These are phyloP conservation scores for Purpureocillium lavendulum DNA, from an alignment of 2,329 filamentous ascomycete genomes.

Conservation along the genomic window DNA sequence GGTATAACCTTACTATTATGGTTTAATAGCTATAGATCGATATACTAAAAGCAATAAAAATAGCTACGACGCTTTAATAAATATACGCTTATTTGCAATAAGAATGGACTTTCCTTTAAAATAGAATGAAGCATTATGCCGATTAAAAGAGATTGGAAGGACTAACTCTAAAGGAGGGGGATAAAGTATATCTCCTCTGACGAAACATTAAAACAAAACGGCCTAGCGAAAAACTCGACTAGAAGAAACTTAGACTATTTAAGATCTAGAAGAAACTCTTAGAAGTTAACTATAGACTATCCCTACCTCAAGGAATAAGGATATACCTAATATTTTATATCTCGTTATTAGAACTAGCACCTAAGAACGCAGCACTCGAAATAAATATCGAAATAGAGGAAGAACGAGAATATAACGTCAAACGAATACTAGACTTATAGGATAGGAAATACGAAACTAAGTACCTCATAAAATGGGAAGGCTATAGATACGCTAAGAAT, in stretches of 20 bases:
- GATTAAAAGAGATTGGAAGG: no score
- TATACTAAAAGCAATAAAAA: slow-evolving; percentile 3
- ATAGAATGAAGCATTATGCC: no score
- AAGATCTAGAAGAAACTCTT: slow-evolving; percentile 3
- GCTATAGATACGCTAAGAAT: slow-evolving; percentile 9
- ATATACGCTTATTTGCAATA: slow-evolving; percentile 2
- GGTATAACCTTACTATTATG: no score
- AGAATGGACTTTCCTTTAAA: no score
- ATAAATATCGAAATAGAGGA: slow-evolving; percentile 5
- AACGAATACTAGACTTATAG: not conserved
- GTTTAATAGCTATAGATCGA: no score
- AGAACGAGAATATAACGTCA: slow-evolving; percentile 2
- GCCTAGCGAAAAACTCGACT: slow-evolving; percentile 10
- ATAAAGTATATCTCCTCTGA: slow-evolving; percentile 10
- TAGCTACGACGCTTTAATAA: slow-evolving; percentile 7
- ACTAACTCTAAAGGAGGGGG: slow-evolving; percentile 3
- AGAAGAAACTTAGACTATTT: slow-evolving; percentile 11
- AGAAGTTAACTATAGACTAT: no score
- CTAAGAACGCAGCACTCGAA: slow-evolving; percentile 3
- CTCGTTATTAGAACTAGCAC: slow-evolving; percentile 8
- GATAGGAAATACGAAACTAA: not conserved
- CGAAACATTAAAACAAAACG: slow-evolving; percentile 10
- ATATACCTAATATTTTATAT: slow-evolving; percentile 13
- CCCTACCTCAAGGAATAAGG: not conserved
- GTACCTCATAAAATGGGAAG: slow-evolving; percentile 12